Evolutionary conservation across 2,329 filamentous ascomycete species (phyloP).

Genomic region (Akanthomyces lecanii): DNA sequence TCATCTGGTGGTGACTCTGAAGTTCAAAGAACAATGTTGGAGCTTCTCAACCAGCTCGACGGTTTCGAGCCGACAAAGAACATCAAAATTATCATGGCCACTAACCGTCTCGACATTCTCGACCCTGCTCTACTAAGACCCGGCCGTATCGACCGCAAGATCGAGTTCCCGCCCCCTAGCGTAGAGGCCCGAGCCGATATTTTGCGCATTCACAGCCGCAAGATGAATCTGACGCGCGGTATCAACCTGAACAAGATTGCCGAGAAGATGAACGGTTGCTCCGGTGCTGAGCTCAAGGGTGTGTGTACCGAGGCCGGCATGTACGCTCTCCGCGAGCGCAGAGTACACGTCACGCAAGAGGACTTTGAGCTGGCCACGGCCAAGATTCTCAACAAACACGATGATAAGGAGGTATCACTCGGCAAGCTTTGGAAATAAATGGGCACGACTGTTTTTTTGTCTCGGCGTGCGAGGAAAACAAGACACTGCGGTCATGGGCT

Average conservation of each 20-base stretch:
- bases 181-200: slow-evolving; percentile 97
- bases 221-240: slow-evolving; percentile 96
- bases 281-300: slow-evolving; percentile 94
- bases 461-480: background rate
- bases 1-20: slow-evolving; percentile 94
- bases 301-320: slow-evolving; percentile 98
- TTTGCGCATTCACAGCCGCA: slow-evolving; percentile 91
- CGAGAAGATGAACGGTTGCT: slow-evolving; percentile 99
- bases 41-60: slow-evolving; percentile 95
- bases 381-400: slow-evolving; percentile 99
- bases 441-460: slow-evolving; percentile 18
- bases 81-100: slow-evolving; percentile 99
- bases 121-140: slow-evolving; percentile 91
- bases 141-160: slow-evolving; percentile 97
- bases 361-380: slow-evolving; percentile 98
- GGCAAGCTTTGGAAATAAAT: slow-evolving; percentile 67
- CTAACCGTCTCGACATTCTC: slow-evolving; percentile 94
- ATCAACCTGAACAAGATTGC: slow-evolving; percentile 98
- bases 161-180: slow-evolving; percentile 95
- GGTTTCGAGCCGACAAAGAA: slow-evolving; percentile 99
- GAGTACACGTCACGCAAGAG: slow-evolving; percentile 97
- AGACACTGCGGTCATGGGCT: background rate
- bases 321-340: slow-evolving; percentile 91
- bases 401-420: slow-evolving; percentile 92
- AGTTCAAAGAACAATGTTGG: slow-evolving; percentile 97